These are phyloP conservation scores for Megacollybia platyphylla DNA, from an alignment of 1,284 basidiomycete genomes.

Conservation along the genomic window DNA sequence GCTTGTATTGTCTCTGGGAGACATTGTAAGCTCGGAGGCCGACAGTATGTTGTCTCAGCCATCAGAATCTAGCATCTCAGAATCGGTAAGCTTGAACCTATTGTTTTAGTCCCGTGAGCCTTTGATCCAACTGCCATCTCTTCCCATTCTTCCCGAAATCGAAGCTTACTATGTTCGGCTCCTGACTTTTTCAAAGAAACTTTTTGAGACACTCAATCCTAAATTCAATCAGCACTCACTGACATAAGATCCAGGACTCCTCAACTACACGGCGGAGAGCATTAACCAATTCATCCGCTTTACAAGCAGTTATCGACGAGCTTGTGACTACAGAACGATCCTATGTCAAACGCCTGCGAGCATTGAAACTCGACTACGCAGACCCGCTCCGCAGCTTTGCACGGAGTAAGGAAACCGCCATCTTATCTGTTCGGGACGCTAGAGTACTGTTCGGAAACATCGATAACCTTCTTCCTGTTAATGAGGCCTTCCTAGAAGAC, in stretches of 20 bases:
- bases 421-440: constrained; percentile 83
- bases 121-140: constrained; percentile 2
- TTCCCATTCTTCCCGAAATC: neutral
- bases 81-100: constrained; percentile 25
- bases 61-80: constrained; percentile 22
- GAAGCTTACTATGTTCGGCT: constrained; percentile 6
- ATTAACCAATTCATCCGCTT: constrained; percentile 46
- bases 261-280: constrained; percentile 38
- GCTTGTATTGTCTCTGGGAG: constrained; percentile 62
- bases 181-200: constrained; percentile 8
- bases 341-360: constrained; percentile 63
- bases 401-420: constrained; percentile 71
- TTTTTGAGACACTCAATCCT: constrained; percentile 4
- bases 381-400: constrained; percentile 84
- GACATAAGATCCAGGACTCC: constrained; percentile 20
- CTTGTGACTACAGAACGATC: constrained; percentile 68
- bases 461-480: constrained; percentile 78
- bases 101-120: neutral
- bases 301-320: constrained; percentile 63
- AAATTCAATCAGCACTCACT: neutral
- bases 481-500: constrained; percentile 78
- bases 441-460: constrained; percentile 91
- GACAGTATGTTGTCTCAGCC: constrained; percentile 28
- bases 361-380: constrained; percentile 75
- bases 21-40: constrained; percentile 33